Conservation (phyloP, 2,329 filamentous ascomycete genomes). For the Septoria linicola region DNA sequence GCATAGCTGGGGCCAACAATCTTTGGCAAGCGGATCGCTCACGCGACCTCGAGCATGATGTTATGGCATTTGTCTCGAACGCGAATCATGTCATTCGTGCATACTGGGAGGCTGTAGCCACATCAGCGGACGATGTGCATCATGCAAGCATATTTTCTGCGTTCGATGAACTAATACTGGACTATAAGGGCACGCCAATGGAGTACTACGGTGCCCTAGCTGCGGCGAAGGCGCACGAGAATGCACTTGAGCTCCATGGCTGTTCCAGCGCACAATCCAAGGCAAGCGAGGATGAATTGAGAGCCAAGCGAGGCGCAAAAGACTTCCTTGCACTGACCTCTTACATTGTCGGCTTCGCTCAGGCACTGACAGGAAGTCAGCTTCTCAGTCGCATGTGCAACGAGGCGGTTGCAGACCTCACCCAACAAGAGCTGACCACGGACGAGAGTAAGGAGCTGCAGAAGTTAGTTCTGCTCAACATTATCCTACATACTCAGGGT, state of each 20-base stretch:
- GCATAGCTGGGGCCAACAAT: constrained; percentile 55
- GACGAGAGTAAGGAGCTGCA: constrained; percentile 38
- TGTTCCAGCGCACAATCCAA: constrained; percentile 40
- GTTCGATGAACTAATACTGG: constrained; percentile 11
- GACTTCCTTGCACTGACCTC: constrained; percentile 50
- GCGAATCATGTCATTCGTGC: constrained; percentile 49
- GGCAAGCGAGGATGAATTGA: constrained; percentile 40
- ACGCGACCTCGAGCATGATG: constrained; percentile 52
- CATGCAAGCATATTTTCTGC: not conserved
- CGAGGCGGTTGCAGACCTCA: constrained; percentile 61
- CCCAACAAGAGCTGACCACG: constrained; percentile 47
- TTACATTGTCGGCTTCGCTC: constrained; percentile 50
- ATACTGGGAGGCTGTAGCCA: constrained; percentile 35
- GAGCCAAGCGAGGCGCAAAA: constrained; percentile 35
- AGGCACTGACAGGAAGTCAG: constrained; percentile 49
- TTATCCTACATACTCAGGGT: constrained; percentile 52
- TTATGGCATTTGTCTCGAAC: constrained; percentile 53
- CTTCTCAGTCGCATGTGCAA: constrained; percentile 56
- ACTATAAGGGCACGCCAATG: constrained; percentile 19
- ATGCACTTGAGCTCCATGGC: constrained; percentile 45
- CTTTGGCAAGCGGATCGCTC: constrained; percentile 46
- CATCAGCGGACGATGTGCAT: not conserved
- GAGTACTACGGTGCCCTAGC: constrained; percentile 47
- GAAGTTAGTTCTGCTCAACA: constrained; percentile 56
- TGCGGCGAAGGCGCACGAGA: constrained; percentile 39